Evolutionary conservation across 2,329 filamentous ascomycete species (phyloP).

Genomic region (Diplodia intermedia): DNA sequence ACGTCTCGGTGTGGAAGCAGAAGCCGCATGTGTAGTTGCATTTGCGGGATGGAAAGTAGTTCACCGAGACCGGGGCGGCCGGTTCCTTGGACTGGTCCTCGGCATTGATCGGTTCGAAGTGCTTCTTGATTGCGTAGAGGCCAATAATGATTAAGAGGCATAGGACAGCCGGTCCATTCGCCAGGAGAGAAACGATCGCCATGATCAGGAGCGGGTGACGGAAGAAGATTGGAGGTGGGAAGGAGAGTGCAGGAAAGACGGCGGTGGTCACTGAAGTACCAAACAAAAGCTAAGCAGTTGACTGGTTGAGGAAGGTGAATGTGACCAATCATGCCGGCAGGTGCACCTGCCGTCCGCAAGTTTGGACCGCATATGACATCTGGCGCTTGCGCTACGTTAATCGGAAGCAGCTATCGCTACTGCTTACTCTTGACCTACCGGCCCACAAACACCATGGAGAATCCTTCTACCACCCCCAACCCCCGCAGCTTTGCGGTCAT

Average conservation of each 20-base stretch:
- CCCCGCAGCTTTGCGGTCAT: constrained; percentile 17
- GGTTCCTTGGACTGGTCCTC: not conserved
- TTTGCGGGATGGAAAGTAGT: constrained; percentile 56
- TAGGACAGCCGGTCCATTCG: not conserved
- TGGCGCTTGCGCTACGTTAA: not conserved
- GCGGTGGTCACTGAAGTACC: not conserved
- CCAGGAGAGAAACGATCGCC: constrained; percentile 2
- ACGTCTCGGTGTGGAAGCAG: constrained; percentile 64
- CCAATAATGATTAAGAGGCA: not conserved
- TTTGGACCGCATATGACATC: not conserved
- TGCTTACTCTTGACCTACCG: not conserved
- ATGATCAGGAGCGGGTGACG: not conserved
- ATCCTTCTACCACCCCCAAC: not conserved
- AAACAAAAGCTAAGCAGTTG: too few relatives aligned
- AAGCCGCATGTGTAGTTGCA: constrained; percentile 61
- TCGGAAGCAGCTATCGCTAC: not conserved
- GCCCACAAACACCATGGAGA: not conserved
- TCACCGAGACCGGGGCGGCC: constrained; percentile 52
- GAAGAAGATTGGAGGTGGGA: too few relatives aligned
- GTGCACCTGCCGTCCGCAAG: too few relatives aligned
- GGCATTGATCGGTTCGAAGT: not conserved
- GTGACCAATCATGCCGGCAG: too few relatives aligned
- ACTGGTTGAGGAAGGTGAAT: too few relatives aligned
- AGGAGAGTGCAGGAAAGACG: too few relatives aligned
- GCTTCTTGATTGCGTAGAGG: constrained; percentile 1